Base-by-base conservation (phyloP, 108 stramenopile species). In the Cyclostephanos tholiformis region DNA sequence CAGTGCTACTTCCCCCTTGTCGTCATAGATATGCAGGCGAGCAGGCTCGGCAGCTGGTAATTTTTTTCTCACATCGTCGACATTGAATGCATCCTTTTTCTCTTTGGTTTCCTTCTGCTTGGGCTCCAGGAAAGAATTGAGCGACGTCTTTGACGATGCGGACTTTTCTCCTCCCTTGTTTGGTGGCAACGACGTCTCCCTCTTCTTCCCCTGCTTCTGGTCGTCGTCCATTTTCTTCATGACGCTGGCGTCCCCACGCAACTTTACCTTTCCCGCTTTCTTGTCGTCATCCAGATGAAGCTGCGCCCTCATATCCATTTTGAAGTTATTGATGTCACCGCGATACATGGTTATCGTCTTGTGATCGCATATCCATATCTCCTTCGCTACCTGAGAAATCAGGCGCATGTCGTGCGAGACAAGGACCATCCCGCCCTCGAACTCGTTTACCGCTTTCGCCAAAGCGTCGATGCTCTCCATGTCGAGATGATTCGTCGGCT, bases 361-460 rank as follows among this genome's bases (percentile, higher is more conserved):
- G 74, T 97, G 74, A 73, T 99, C 97, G 75, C 97, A 97, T 52
- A 99, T 93, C 98, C 98, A 99, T 70, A 99, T 97, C 76, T 99
- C 98, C 55, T 98, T 57, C 56, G 56, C 56, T 8, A 57, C 56
- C 25, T 57, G 56, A 57, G 56, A 57, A 98, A 96, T 14, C 88
- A 88, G 85, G 23, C 98, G 86, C 95, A 98, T 98, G 83, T 99
- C 99, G 82, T 99, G 99, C n/a, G 88, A 91, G 5, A 99, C 98
- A 62, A 99, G 80, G 0, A 98, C 92, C 73, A 99, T 82, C 7
- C 98, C 98, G 38, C 99, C 98, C 58, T 85, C 86, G 85, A 96
- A 99, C 50, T 96, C 94, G 72, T 99, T 97, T 63, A 99, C 97
- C 19, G 97, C 99, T 35, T 90, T 91, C 63, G 98, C 98, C 58